Base-by-base conservation (phyloP, 2,329 filamentous ascomycete genomes). In the Colletotrichum sp. region DNA sequence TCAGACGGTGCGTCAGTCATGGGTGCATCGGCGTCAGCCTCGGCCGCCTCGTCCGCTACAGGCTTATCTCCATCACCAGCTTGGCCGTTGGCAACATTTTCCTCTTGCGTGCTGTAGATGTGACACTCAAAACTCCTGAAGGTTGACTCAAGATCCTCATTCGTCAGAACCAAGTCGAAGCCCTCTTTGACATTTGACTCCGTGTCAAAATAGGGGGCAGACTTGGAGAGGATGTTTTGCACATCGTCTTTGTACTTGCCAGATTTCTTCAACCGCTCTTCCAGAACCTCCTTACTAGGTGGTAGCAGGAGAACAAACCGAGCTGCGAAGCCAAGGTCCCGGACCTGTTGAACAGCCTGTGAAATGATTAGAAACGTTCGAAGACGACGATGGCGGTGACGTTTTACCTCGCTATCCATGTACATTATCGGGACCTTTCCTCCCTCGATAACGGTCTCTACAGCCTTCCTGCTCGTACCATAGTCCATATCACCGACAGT, bases 381-480 rank as follows among this genome's bases (percentile, higher is more conserved):
- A 71, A 66, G 13, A 43, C 6, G 26, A 28, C 38, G 32, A 15
- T 16, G 18, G 4, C 28, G 55, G 58, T 48, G 8, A 30, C 71
- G 81, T 26, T 86, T 84, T 86, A 92, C 91, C 80, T 91, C 87
- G 18, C 84, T 79, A 71, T 89, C 87, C 79, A 92, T 85, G 76
- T 88, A 85, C 78, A 92, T 86, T 5, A 93, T 78, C 3, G 92
- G 88, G 34, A 96, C 90, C 81, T 93, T 93, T 55, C 90, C 90
- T 10, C 85, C 81, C 61, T 90, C 88, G 21, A 85, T 82, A 28
- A 92, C 85, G 15, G 85, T 85, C 18, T 91, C 89, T 1, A 92
- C 85, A 3, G 85, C 84, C 75, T 88, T 90, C 75, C 85, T 85
- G 80, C 87, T 91, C 3, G 91, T 93, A 26, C 91, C 92, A 76